Conservation (phyloP, 345 rosid genomes). For the Dovyalis caffra region DNA sequence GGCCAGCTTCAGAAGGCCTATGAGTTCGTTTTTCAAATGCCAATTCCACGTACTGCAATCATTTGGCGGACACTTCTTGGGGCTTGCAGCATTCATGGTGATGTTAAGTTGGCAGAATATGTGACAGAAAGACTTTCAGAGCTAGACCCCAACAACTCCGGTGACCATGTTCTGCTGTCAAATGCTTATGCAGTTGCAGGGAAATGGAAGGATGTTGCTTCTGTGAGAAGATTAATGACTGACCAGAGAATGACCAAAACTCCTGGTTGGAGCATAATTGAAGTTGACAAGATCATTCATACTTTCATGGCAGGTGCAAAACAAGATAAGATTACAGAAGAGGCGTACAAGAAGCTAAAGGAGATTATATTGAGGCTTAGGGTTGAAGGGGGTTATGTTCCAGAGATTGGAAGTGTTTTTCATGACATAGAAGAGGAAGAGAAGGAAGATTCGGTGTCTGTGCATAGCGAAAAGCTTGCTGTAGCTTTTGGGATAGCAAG, state of each 20-base stretch:
- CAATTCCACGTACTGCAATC: constrained; percentile 64
- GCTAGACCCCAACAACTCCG: constrained; percentile 76
- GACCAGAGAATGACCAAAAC: constrained; percentile 55
- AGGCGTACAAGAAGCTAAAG: constrained; percentile 37
- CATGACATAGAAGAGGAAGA: constrained; percentile 62
- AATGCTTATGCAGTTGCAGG: constrained; percentile 73
- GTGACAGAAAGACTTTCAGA: constrained; percentile 66
- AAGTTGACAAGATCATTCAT: constrained; percentile 43
- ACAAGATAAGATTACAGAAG: constrained; percentile 21
- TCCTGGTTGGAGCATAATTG: constrained; percentile 80
- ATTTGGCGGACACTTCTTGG: constrained; percentile 97
- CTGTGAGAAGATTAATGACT: constrained; percentile 66
- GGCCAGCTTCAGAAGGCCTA: constrained; percentile 78
- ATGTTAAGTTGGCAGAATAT: constrained; percentile 75
- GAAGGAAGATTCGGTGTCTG: constrained; percentile 50
- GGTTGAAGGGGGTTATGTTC: constrained; percentile 54
- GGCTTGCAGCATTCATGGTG: constrained; percentile 81
- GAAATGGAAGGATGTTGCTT: constrained; percentile 72
- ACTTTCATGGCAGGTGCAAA: constrained; percentile 35
- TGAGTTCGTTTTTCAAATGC: constrained; percentile 63
- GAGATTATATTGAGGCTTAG: constrained; percentile 35
- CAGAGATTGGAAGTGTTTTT: constrained; percentile 47
- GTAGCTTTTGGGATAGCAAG: constrained; percentile 59
- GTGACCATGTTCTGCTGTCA: constrained; percentile 77
- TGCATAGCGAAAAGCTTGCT: constrained; percentile 72